Conservation (phyloP, 129 eudicot genomes). For the Smallanthus sonchifolius region DNA sequence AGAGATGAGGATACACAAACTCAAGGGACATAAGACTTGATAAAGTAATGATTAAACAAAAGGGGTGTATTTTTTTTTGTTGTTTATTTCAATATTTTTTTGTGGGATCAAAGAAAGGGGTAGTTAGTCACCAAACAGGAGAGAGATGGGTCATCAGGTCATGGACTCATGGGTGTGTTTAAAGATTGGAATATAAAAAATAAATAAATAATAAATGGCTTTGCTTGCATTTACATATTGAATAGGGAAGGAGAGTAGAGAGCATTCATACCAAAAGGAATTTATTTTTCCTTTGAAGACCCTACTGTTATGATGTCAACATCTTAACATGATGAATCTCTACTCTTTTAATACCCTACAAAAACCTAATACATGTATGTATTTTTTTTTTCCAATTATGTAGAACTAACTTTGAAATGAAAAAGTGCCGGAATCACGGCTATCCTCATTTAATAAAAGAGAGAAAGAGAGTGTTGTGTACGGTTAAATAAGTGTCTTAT, state of each 20-base stretch:
- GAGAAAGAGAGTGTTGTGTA: too few species aligned
- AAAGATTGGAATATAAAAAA: slow-evolving; percentile 14
- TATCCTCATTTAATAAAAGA: too few species aligned
- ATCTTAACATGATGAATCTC: slow-evolving; percentile 35
- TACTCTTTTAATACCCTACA: neutral
- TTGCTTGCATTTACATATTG: slow-evolving; percentile 49
- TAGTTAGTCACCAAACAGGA: slow-evolving; percentile 32
- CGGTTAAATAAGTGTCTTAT: too few species aligned
- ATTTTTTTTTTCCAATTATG: too few species aligned
- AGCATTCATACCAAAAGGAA: slow-evolving; percentile 30
- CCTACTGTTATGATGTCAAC: slow-evolving; percentile 43
- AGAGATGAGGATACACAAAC: slow-evolving; percentile 25
- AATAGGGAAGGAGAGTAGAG: slow-evolving; percentile 4
- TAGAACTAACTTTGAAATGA: too few species aligned
- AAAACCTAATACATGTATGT: neutral
- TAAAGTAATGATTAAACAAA: slow-evolving; percentile 21
- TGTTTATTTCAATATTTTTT: slow-evolving; percentile 8
- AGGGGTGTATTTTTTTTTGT: slow-evolving; percentile 14
- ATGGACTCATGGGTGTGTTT: neutral
- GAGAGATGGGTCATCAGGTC: neutral
- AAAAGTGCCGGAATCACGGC: too few species aligned
- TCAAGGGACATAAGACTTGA: slow-evolving; percentile 26
- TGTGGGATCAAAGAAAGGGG: slow-evolving; percentile 24
- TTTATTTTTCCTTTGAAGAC: slow-evolving; percentile 14
- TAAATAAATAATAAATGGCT: slow-evolving; percentile 14